Base-by-base conservation (phyloP, 331 rosid species). In the Quercus tomentella region DNA sequence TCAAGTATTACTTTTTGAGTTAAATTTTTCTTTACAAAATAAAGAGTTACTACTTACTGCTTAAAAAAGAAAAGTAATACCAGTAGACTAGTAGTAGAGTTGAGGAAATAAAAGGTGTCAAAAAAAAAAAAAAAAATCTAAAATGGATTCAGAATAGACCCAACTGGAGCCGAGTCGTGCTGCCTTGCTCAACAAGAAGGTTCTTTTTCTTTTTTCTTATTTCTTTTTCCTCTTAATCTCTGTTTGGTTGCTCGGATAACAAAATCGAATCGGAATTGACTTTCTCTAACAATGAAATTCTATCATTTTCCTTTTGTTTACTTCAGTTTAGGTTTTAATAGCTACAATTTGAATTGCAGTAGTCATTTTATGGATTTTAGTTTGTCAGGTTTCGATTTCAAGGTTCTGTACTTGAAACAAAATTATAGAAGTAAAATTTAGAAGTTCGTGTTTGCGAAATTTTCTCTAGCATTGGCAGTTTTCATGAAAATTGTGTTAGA, bases 141-240 rank as follows among this genome's bases (percentile, higher is more conserved):
- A 35, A 35, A 35, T 35, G 43, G 9, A 35, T 35, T 35, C 43
- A 6, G 43, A 35, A 35, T 35, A 35, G 43, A 35, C 43, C 43
- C 10, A 35, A 7, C 43, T 35, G 43, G 43, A 35, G 43, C 10
- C 43, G 43, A 7, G 10, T 35, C 10, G 2, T 35, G 43, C 43
- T 35, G 10, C 10, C 43, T 1, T 35, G 43, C 43, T 35, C 81
- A 90, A 92, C 84, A 97, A 93, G 62, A 96, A 90, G 97, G 97
- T 96, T 77, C 37, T 8, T 72, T 35, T 68, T 54, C 8, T 16
- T 67, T 1, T 4, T 31, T 31, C 33, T 30, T 30, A 3, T 30
- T 30, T 1, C 33, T 0, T 30, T 31, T 6, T 5, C 15, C 9
- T 20, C 31, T 1, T 35, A 14, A 7, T 63, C 20, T 68, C 54